Conservation (phyloP, 345 rosid species). For the Stellera chamaejasme region DNA sequence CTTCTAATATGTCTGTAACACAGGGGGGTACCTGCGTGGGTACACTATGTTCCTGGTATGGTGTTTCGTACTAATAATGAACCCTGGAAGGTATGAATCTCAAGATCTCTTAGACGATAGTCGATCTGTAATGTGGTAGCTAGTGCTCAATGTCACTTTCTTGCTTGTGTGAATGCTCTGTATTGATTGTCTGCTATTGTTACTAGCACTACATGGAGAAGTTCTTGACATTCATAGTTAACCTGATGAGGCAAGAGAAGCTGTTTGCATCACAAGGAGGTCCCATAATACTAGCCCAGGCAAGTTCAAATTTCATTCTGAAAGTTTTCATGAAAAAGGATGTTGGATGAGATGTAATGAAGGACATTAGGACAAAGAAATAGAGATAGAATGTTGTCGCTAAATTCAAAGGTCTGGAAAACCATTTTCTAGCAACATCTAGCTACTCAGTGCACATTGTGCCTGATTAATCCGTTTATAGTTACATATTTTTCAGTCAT, state of each 20-base stretch:
- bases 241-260: constrained; percentile 79
- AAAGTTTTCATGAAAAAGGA: not conserved
- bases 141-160: not conserved
- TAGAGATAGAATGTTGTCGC: too few species aligned
- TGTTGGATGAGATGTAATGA: too few species aligned
- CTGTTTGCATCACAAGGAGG: constrained; percentile 96
- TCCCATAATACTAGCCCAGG: constrained; percentile 95
- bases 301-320: constrained; percentile 13
- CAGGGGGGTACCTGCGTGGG: constrained; percentile 90
- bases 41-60: constrained; percentile 82
- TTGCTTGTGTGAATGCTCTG: not conserved
- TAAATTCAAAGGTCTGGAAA: too few species aligned
- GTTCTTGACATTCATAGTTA: constrained; percentile 64
- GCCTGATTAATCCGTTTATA: too few species aligned
- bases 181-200: constrained; percentile 12
- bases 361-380: not conserved
- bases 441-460: too few species aligned
- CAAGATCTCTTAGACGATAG: constrained; percentile 3
- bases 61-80: constrained; percentile 76
- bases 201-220: constrained; percentile 72
- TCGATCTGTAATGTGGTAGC: not conserved
- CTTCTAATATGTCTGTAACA: constrained; percentile 13
- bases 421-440: too few species aligned
- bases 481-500: too few species aligned
- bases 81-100: constrained; percentile 75